A percentile compares a stretch with the other conserved stretches of the same genome.
Conservation (phyloP, 495 filamentous ascomycete genomes). For the Penicillium coffeae region DNA sequence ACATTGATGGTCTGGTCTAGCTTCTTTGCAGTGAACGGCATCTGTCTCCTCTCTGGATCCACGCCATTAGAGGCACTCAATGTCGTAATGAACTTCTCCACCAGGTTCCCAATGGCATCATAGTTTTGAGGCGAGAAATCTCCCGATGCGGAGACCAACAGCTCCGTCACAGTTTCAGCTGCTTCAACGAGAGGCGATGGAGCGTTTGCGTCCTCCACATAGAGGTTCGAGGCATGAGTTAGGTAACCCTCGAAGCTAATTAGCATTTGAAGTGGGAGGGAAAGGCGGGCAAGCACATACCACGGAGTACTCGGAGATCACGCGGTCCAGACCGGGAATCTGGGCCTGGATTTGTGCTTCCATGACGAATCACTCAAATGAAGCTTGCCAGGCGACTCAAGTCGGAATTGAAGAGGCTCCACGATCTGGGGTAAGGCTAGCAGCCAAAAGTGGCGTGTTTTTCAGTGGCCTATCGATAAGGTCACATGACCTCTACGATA, state of each 20-base stretch:
- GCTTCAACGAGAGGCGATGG: conserved; percentile 80
- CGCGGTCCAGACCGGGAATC: conserved; percentile 83
- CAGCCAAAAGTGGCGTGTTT: conserved; percentile 21
- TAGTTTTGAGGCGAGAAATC: conserved; percentile 67
- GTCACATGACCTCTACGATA: conserved; percentile 15
- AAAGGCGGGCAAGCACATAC: conserved; percentile 26
- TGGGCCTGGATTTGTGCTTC: conserved; percentile 84
- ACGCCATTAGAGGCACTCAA: conserved; percentile 70
- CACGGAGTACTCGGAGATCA: conserved; percentile 88
- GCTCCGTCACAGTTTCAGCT: conserved; percentile 72
- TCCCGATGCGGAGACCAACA: conserved; percentile 88
- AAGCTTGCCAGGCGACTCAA: neutral
- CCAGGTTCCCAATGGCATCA: conserved; percentile 71
- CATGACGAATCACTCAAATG: conserved; percentile 48
- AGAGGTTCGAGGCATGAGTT: conserved; percentile 82
- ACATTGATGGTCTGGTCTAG: conserved; percentile 96
- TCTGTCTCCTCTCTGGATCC: conserved; percentile 63
- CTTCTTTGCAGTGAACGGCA: conserved; percentile 71
- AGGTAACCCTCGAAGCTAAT: conserved; percentile 64
- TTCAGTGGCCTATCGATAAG: conserved; percentile 31
- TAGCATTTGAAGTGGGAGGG: conserved; percentile 8
- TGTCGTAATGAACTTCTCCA: conserved; percentile 85
- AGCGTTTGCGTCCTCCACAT: conserved; percentile 63
- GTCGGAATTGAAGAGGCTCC: neutral
- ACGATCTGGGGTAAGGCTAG: conserved; percentile 9